Percentiles rank a stretch among this genome's conserved stretches.
Evolutionary conservation across 768 basidiomycete genomes (phyloP).

Genomic region (Termitomyces bulborhizus): DNA sequence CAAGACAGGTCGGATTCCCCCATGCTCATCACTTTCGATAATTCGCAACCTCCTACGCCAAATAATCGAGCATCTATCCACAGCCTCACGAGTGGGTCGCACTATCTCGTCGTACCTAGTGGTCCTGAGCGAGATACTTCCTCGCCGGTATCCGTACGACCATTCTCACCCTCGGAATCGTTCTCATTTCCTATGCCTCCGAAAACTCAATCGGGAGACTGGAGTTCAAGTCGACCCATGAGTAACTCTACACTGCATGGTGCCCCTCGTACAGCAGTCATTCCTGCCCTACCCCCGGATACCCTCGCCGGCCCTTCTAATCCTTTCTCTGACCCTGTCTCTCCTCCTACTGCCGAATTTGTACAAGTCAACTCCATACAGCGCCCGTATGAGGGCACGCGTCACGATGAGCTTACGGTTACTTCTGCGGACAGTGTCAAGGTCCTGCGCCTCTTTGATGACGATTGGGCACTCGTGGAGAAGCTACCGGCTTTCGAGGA

Average conservation of each 20-base stretch:
- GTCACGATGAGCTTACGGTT: conserved; percentile 57
- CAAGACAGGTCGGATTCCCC: conserved; percentile 18
- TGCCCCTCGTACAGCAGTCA: conserved; percentile 5
- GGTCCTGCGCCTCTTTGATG: conserved; percentile 52
- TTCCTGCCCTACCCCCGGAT: conserved; percentile 14
- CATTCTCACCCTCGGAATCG: conserved; percentile 61
- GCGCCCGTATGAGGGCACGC: conserved; percentile 50
- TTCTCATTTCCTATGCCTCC: conserved; percentile 69
- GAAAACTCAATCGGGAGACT: conserved; percentile 17
- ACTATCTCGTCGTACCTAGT: conserved; percentile 31
- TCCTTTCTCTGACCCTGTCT: conserved; percentile 29
- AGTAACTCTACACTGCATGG: conserved; percentile 13
- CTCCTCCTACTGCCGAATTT: conserved; percentile 20
- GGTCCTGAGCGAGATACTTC: conserved; percentile 16
- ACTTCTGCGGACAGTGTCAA: conserved; percentile 43
- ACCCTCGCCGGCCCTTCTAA: conserved; percentile 24
- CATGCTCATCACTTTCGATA: conserved; percentile 25
- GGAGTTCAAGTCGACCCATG: conserved; percentile 16
- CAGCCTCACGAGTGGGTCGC: conserved; percentile 34
- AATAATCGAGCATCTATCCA: conserved; percentile 30
- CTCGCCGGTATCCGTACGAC: conserved; percentile 57
- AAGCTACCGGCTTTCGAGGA: conserved; percentile 22
- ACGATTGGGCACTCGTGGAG: conserved; percentile 67
- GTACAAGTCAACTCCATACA: conserved; percentile 41
- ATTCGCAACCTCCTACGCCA: conserved; percentile 11